Conservation (phyloP, 208 protist genomes). For the Leptomonas pyrrhocoris region DNA sequence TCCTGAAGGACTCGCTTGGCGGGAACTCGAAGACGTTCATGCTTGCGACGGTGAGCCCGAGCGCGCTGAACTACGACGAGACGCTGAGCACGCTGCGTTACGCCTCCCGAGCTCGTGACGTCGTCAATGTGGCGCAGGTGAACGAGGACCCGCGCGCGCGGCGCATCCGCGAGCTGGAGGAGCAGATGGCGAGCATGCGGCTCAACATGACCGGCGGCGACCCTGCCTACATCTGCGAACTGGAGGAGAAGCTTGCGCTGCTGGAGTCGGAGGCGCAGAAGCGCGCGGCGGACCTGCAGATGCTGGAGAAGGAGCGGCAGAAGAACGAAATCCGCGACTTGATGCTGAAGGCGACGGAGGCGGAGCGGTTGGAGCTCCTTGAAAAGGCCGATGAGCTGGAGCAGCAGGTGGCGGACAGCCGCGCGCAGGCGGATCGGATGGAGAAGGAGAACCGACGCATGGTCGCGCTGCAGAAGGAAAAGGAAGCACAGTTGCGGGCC, state of each 20-base stretch:
- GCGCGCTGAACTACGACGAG: slow-evolving; percentile 81
- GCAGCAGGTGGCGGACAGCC: slow-evolving; percentile 33
- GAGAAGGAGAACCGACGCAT: slow-evolving; percentile 25
- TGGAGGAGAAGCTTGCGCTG: slow-evolving; percentile 64
- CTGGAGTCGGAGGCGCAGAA: slow-evolving; percentile 64
- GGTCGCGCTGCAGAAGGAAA: slow-evolving; percentile 36
- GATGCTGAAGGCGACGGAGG: slow-evolving; percentile 53
- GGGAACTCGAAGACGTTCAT: slow-evolving; percentile 95
- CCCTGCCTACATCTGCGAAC: slow-evolving; percentile 38
- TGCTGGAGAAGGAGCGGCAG: slow-evolving; percentile 54
- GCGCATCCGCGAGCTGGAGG: slow-evolving; percentile 67
- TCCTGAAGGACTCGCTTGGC: slow-evolving; percentile 88
- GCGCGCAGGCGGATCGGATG: slow-evolving; percentile 31
- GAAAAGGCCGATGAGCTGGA: slow-evolving; percentile 28
- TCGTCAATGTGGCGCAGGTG: slow-evolving; percentile 64
- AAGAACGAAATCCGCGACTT: slow-evolving; percentile 51
- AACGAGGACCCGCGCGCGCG: slow-evolving; percentile 68
- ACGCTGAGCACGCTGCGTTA: slow-evolving; percentile 89
- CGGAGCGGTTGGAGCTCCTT: slow-evolving; percentile 33
- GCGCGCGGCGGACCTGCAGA: slow-evolving; percentile 58
- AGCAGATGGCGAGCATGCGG: slow-evolving; percentile 54
- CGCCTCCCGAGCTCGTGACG: slow-evolving; percentile 61
- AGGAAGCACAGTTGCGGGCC: slow-evolving; percentile 34
- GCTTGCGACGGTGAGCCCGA: slow-evolving; percentile 92
- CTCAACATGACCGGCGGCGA: slow-evolving; percentile 34